Conservation (phyloP, 1,284 basidiomycete species). For the Chondrostereum purpureum region DNA sequence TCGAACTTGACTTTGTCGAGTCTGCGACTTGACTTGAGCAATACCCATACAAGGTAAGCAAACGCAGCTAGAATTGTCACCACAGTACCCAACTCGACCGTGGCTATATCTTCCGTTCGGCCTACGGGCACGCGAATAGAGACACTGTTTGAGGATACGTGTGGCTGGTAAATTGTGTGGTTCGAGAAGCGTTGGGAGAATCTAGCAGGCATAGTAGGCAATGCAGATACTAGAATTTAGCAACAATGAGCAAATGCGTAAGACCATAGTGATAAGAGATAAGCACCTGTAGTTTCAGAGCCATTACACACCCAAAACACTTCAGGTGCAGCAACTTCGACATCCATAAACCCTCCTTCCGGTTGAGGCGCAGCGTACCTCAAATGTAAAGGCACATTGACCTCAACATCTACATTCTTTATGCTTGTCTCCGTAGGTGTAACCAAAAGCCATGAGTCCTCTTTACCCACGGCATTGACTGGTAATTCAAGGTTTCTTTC, state of each 20-base stretch:
- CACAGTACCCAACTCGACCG: constrained; percentile 37
- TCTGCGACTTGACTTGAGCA: too few species aligned
- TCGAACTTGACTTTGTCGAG: too few species aligned
- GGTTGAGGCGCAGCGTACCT: constrained; percentile 35
- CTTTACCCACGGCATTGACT: constrained; percentile 31
- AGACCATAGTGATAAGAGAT: background rate
- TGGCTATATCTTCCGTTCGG: constrained; percentile 25
- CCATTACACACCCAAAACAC: constrained; percentile 36
- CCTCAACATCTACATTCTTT: constrained; percentile 17
- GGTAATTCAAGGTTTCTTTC: constrained; percentile 43
- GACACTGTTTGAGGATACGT: constrained; percentile 5
- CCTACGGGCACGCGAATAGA: constrained; percentile 34
- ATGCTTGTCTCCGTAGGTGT: constrained; percentile 18
- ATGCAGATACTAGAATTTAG: background rate
- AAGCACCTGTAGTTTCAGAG: constrained; percentile 16
- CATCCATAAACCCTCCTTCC: constrained; percentile 15
- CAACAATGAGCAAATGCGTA: background rate
- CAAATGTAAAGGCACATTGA: constrained; percentile 43
- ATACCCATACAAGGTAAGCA: constrained; percentile 25
- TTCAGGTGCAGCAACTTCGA: constrained; percentile 27
- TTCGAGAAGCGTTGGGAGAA: background rate
- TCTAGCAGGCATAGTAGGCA: background rate
- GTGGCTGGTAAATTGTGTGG: background rate
- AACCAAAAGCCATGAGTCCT: constrained; percentile 32
- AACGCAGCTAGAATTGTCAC: constrained; percentile 33